Evolutionary conservation across 2,329 filamentous ascomycete species (phyloP).

Genomic region (Paecilomyces sp.): DNA sequence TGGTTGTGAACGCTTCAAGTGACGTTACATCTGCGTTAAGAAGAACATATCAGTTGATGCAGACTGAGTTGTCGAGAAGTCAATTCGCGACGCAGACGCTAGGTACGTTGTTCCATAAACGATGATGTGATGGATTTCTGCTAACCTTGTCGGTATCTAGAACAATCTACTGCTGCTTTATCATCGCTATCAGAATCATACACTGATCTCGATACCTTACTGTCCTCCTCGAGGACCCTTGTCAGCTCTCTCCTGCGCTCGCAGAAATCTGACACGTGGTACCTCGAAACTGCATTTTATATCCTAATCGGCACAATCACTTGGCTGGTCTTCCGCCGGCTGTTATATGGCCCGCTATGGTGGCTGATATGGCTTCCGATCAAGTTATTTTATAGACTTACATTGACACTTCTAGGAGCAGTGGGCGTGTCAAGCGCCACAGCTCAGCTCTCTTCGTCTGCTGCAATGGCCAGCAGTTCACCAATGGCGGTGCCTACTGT

Average conservation of each 20-base stretch:
- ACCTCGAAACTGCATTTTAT: conserved; percentile 83
- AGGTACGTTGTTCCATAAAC: conserved; percentile 20
- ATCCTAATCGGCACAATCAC: conserved; percentile 67
- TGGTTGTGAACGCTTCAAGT: conserved; percentile 65
- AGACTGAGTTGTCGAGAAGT: conserved; percentile 74
- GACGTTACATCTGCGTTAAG: conserved; percentile 81
- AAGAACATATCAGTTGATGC: conserved; percentile 79
- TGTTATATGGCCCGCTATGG: conserved; percentile 84
- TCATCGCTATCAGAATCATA: conserved; percentile 75
- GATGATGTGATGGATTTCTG: conserved; percentile 4
- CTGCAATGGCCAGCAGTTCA: conserved; percentile 8
- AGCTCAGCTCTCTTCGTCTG: conserved; percentile 17
- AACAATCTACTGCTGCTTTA: conserved; percentile 77
- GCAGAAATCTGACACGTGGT: conserved; percentile 97
- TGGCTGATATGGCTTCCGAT: conserved; percentile 81
- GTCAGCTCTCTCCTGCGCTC: conserved; percentile 73
- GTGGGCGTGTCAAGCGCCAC: conserved; percentile 35
- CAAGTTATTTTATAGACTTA: conserved; percentile 56
- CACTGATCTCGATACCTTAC: conserved; percentile 66
- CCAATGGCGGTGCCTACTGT: conserved; percentile 10
- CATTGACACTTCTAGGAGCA: conserved; percentile 49
- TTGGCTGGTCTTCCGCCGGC: conserved; percentile 79
- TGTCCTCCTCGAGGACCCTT: conserved; percentile 66
- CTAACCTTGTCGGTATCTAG: conserved; percentile 18
- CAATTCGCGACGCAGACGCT: conserved; percentile 87